Conservation (phyloP, 208 protist genomes). For the Leishmania amazonensis region DNA sequence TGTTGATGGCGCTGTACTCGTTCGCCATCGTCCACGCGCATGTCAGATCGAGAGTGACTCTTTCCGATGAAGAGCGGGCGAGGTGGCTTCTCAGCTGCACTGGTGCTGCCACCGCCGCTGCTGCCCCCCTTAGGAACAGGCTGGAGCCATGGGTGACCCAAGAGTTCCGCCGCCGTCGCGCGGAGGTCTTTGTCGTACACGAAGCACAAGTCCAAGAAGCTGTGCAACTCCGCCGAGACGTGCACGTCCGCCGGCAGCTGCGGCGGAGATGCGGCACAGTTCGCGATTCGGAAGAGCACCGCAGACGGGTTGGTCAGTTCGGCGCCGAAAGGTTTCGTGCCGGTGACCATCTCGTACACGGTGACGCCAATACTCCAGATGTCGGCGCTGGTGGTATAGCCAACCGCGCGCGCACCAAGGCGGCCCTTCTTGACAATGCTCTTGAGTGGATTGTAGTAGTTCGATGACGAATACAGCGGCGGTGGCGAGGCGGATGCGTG, state of each 20-base stretch:
- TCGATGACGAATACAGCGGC: slow-evolving; percentile 22
- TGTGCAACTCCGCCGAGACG: slow-evolving; percentile 52
- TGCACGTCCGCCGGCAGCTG: slow-evolving; percentile 41
- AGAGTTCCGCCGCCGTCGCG: slow-evolving; percentile 63
- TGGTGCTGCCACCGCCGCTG: neutral
- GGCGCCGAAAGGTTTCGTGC: slow-evolving; percentile 67
- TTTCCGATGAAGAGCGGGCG: neutral
- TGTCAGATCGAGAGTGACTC: neutral
- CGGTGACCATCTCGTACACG: slow-evolving; percentile 86
- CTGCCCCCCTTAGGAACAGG: neutral
- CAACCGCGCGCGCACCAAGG: slow-evolving; percentile 17
- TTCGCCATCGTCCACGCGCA: neutral
- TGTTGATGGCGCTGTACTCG: slow-evolving; percentile 6
- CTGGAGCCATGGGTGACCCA: slow-evolving; percentile 69
- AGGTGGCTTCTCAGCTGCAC: neutral
- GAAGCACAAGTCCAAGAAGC: slow-evolving; percentile 79
- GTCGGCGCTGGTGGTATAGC: slow-evolving; percentile 81
- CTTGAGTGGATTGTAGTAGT: slow-evolving; percentile 46
- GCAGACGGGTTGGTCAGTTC: slow-evolving; percentile 63
- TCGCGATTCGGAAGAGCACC: slow-evolving; percentile 72
- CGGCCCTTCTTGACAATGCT: slow-evolving; percentile 29
- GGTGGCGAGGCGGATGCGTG: neutral
- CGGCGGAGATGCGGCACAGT: slow-evolving; percentile 47
- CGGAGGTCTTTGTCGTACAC: slow-evolving; percentile 68
- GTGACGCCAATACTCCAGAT: slow-evolving; percentile 89